Conservation (phyloP, 345 rosid genomes). For the Boechera stricta region DNA sequence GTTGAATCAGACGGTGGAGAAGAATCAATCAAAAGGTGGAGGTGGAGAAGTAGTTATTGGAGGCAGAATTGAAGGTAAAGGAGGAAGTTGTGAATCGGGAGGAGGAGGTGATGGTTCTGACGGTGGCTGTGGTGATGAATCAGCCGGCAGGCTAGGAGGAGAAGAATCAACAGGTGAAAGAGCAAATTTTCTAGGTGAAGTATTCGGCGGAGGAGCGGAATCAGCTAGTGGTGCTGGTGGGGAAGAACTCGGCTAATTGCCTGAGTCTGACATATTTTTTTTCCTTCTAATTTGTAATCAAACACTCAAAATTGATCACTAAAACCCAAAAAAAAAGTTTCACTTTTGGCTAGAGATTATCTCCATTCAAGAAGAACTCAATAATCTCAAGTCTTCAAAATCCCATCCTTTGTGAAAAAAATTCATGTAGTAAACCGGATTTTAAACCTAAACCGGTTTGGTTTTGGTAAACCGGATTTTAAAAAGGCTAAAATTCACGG, state of each 20-base stretch:
- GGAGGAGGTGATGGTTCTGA: slow-evolving; percentile 39
- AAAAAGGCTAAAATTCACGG: too few species aligned
- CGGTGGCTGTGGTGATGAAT: slow-evolving; percentile 39
- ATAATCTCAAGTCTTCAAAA: too few species aligned
- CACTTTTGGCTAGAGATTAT: too few species aligned
- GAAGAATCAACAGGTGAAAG: slow-evolving; percentile 40
- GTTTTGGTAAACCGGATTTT: too few species aligned
- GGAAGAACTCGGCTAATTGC: slow-evolving; percentile 50
- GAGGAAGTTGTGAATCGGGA: slow-evolving; percentile 37
- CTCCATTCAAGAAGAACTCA: too few species aligned
- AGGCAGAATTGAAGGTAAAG: slow-evolving; percentile 30
- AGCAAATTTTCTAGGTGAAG: neutral
- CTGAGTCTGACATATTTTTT: slow-evolving; percentile 27
- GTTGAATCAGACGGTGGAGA: slow-evolving; percentile 37
- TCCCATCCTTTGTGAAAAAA: too few species aligned
- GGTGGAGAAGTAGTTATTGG: slow-evolving; percentile 22
- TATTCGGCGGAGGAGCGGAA: slow-evolving; percentile 27
- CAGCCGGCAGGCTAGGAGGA: slow-evolving; percentile 39
- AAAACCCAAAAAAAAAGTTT: too few species aligned
- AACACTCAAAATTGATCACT: too few species aligned
- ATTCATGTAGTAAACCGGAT: too few species aligned
- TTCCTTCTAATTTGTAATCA: too few species aligned
- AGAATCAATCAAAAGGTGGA: slow-evolving; percentile 5
- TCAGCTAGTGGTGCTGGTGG: slow-evolving; percentile 13
- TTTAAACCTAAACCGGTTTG: too few species aligned